A percentile compares a stretch with the other conserved stretches of the same genome.
phyloP scores from a whole-genome alignment of 2,329 filamentous ascomycete species.

The Aspergillus uvarum region DNA sequence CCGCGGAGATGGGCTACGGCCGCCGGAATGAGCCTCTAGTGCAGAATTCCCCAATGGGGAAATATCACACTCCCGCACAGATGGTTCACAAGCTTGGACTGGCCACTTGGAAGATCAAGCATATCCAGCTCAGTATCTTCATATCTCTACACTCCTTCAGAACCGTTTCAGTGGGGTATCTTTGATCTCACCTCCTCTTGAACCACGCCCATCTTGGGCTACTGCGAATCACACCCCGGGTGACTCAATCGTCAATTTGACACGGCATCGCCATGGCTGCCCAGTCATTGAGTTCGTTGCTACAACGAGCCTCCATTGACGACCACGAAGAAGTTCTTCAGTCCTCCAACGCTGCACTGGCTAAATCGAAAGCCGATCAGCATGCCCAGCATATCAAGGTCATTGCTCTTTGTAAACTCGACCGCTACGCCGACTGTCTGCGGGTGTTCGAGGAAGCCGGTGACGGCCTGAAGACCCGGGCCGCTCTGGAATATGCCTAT shows the following conservation, averaged over 20 bases:
- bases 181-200: background rate
- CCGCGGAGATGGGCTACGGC: slow-evolving; percentile 8
- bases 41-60: slow-evolving; percentile 23
- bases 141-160: background rate
- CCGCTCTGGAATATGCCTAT: slow-evolving; percentile 62
- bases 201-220: slow-evolving; percentile 3
- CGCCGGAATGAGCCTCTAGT: background rate
- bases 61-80: slow-evolving; percentile 23
- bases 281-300: slow-evolving; percentile 54
- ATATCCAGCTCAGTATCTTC: background rate
- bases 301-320: slow-evolving; percentile 58
- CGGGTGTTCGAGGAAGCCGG: slow-evolving; percentile 56
- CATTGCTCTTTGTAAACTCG: slow-evolving; percentile 62
- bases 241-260: background rate
- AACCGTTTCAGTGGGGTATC: background rate
- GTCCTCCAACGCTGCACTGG: slow-evolving; percentile 57
- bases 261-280: slow-evolving; percentile 38
- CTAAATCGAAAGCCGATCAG: slow-evolving; percentile 57
- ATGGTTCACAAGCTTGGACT: slow-evolving; percentile 8
- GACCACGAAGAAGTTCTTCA: slow-evolving; percentile 63
- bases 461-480: slow-evolving; percentile 54
- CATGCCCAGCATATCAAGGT: slow-evolving; percentile 60
- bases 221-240: background rate
- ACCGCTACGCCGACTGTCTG: slow-evolving; percentile 62
- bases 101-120: slow-evolving; percentile 4